phyloP scores from a whole-genome alignment of 805 yeast species.

The Metschnikowia amazonensis region DNA sequence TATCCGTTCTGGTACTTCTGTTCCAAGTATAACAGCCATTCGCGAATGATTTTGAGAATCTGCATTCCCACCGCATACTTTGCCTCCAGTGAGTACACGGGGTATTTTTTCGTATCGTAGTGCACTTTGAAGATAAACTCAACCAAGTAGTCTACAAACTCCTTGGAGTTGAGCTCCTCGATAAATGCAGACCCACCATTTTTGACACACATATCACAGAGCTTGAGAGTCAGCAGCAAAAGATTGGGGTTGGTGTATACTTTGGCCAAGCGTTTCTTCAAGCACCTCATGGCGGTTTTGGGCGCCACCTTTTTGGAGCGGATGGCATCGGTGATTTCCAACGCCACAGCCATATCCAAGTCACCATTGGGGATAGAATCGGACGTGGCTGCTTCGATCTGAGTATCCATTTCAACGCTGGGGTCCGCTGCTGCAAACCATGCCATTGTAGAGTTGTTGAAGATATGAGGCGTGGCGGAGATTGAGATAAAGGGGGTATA shows the following conservation, averaged over 20 bases:
- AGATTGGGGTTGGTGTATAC: conserved; percentile 72
- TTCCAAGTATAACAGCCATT: conserved; percentile 73
- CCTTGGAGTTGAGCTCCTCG: conserved; percentile 73
- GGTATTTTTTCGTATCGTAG: conserved; percentile 30
- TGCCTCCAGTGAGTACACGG: conserved; percentile 21
- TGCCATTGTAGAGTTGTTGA: conserved; percentile 34
- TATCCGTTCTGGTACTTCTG: conserved; percentile 58
- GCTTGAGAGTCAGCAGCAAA: conserved; percentile 67
- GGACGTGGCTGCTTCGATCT: conserved; percentile 74
- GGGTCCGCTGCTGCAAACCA: conserved; percentile 46
- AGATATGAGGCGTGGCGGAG: conserved; percentile 1
- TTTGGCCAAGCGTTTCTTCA: conserved; percentile 66
- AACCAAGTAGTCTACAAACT: conserved; percentile 80
- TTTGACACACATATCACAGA: conserved; percentile 83
- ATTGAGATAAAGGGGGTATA: neutral
- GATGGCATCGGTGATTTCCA: conserved; percentile 84
- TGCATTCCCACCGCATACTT: conserved; percentile 48
- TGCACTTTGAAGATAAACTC: conserved; percentile 37
- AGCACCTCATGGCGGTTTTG: conserved; percentile 77
- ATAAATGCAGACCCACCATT: conserved; percentile 89
- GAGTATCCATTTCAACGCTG: conserved; percentile 49
- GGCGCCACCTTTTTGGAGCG: conserved; percentile 77
- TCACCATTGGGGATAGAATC: conserved; percentile 93
- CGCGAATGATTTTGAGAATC: conserved; percentile 63
- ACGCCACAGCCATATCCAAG: conserved; percentile 62